These are phyloP conservation scores for Blastosporella zonata DNA, from an alignment of 1,284 basidiomycete genomes.

Conservation along the genomic window DNA sequence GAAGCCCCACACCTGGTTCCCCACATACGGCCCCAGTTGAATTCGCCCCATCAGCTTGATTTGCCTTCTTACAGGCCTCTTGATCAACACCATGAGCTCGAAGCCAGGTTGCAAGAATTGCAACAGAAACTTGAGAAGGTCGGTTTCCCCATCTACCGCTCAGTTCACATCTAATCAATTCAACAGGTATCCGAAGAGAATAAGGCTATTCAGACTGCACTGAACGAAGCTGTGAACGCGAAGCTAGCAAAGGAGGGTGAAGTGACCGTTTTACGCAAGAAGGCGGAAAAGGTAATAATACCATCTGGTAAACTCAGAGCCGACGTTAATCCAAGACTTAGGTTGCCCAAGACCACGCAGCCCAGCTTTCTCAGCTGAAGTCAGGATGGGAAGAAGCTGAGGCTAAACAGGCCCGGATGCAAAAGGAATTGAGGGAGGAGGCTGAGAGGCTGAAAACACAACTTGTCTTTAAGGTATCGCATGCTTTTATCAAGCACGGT, in stretches of 20 bases:
- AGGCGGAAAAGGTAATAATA: conserved; percentile 50
- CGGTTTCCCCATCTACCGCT: not conserved
- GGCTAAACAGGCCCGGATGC: conserved; percentile 47
- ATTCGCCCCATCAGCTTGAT: not conserved
- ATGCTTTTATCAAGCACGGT: not conserved
- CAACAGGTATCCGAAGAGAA: conserved; percentile 51
- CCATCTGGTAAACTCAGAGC: not conserved
- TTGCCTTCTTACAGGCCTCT: not conserved
- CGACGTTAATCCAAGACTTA: conserved; percentile 28
- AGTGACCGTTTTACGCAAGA: conserved; percentile 54
- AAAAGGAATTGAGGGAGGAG: conserved; percentile 62
- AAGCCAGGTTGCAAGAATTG: conserved; percentile 30
- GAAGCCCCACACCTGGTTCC: not conserved
- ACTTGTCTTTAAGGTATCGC: conserved; percentile 61
- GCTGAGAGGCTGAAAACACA: conserved; percentile 69
- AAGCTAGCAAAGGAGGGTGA: conserved; percentile 59
- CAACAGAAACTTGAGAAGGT: conserved; percentile 49
- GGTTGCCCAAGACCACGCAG: conserved; percentile 56
- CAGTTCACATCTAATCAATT: not conserved
- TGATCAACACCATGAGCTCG: conserved; percentile 6
- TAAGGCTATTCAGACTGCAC: conserved; percentile 37
- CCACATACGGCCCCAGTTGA: not conserved
- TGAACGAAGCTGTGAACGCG: conserved; percentile 46
- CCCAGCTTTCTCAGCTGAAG: conserved; percentile 55
- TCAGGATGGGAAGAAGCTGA: conserved; percentile 59